Conservation (phyloP, 202 grass and related monocot genomes). For the Zizania palustris region DNA sequence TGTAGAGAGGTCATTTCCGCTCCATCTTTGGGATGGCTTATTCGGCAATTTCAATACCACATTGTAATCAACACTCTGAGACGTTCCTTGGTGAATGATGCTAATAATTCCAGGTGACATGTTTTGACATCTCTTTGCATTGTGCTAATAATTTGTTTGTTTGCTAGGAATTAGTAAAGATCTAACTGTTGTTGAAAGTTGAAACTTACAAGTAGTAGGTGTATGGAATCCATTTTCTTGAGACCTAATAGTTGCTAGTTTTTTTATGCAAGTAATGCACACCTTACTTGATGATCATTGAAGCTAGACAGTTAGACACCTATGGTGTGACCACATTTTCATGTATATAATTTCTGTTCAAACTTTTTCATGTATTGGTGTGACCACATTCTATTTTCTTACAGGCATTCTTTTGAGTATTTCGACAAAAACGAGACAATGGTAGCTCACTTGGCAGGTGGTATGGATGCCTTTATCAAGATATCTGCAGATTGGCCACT, state of each 20-base stretch:
- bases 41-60: conserved; percentile 63
- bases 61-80: conserved; percentile 62
- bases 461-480: conserved; percentile 81
- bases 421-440: conserved; percentile 65
- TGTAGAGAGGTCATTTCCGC: conserved; percentile 57
- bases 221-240: neutral
- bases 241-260: conserved; percentile 6
- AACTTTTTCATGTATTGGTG: conserved; percentile 13
- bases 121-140: conserved; percentile 34
- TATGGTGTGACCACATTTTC: no score
- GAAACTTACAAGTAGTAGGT: conserved; percentile 3
- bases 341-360: no score
- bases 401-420: conserved; percentile 88
- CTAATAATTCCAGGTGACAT: conserved; percentile 79
- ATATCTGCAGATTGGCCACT: conserved; percentile 76
- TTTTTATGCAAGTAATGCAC: neutral
- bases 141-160: conserved; percentile 16
- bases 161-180: conserved; percentile 2
- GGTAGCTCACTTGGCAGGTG: conserved; percentile 71
- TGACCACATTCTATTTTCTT: conserved; percentile 35
- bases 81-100: conserved; percentile 64
- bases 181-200: conserved; percentile 21
- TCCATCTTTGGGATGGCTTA: conserved; percentile 53
- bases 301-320: no score
- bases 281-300: neutral